Evolutionary conservation across 192 early-diverging fungal genomes (phyloP).

Genomic region (Dissophora ornata): DNA sequence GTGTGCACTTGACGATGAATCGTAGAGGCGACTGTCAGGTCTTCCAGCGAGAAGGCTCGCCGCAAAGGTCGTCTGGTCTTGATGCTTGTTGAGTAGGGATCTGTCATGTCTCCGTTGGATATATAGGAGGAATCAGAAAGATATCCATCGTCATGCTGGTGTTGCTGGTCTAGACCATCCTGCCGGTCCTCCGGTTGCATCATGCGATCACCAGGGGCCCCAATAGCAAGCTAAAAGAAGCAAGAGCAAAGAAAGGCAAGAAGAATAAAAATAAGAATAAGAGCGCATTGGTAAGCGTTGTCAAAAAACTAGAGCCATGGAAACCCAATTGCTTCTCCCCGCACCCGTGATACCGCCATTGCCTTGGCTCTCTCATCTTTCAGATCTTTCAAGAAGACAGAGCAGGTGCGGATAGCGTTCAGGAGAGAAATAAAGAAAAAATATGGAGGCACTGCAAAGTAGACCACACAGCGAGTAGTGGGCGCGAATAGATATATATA

Average conservation of each 20-base stretch:
- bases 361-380: too few relatives aligned
- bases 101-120: slow-evolving; percentile 31
- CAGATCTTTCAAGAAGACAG: too few relatives aligned
- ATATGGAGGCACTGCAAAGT: too few relatives aligned
- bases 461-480: too few relatives aligned
- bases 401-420: too few relatives aligned
- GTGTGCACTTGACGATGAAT: slow-evolving; percentile 29
- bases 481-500: too few relatives aligned
- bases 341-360: too few relatives aligned
- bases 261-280: background rate
- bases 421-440: too few relatives aligned
- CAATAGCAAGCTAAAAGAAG: slow-evolving; percentile 35
- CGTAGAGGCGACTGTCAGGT: slow-evolving; percentile 11
- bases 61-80: slow-evolving; percentile 20
- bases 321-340: too few relatives aligned
- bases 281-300: background rate
- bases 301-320: background rate
- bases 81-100: slow-evolving; percentile 10
- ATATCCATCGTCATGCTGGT: slow-evolving; percentile 38
- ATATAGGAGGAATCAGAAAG: slow-evolving; percentile 39
- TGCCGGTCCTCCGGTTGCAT: slow-evolving; percentile 3
- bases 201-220: slow-evolving; percentile 15
- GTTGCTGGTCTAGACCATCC: slow-evolving; percentile 7
- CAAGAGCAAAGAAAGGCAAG: slow-evolving; percentile 7
- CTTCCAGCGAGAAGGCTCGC: slow-evolving; percentile 48